Conservation (phyloP, 768 basidiomycete genomes). For the Tylopilus rubrobrunneus region DNA sequence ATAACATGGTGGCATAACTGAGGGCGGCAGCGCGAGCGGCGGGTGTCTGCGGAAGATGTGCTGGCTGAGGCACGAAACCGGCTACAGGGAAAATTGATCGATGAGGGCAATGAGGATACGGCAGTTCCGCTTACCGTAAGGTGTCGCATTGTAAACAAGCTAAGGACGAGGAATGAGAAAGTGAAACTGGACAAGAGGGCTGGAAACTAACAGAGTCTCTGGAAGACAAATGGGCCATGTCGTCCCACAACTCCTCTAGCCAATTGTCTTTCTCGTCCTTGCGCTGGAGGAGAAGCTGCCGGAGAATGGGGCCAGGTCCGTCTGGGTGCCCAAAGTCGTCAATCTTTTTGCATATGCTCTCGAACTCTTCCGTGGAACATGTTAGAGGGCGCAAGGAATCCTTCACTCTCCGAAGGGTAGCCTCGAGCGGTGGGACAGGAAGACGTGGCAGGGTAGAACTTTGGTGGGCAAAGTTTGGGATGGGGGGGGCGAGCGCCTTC, state of each 20-base stretch:
- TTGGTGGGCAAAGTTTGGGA: conserved; percentile 52
- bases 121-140: conserved; percentile 62
- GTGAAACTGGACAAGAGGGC: not conserved
- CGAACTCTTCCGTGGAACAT: conserved; percentile 55
- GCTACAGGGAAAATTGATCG: conserved; percentile 40
- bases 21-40: conserved; percentile 69
- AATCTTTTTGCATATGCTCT: conserved; percentile 55
- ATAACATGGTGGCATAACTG: conserved; percentile 67
- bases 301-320: conserved; percentile 52
- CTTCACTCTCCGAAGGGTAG: conserved; percentile 67
- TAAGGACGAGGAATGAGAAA: conserved; percentile 24
- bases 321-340: conserved; percentile 51
- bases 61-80: conserved; percentile 69
- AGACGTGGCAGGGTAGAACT: conserved; percentile 54
- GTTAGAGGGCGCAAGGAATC: conserved; percentile 72
- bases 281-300: conserved; percentile 56
- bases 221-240: conserved; percentile 75
- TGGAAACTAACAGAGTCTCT: conserved; percentile 65
- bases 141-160: conserved; percentile 90
- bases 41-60: conserved; percentile 54
- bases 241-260: conserved; percentile 96
- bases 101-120: not conserved
- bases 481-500: not conserved
- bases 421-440: conserved; percentile 66
- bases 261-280: conserved; percentile 63